Conservation (phyloP, 352 stramenopile genomes). For the Globisporangium spiculum region DNA sequence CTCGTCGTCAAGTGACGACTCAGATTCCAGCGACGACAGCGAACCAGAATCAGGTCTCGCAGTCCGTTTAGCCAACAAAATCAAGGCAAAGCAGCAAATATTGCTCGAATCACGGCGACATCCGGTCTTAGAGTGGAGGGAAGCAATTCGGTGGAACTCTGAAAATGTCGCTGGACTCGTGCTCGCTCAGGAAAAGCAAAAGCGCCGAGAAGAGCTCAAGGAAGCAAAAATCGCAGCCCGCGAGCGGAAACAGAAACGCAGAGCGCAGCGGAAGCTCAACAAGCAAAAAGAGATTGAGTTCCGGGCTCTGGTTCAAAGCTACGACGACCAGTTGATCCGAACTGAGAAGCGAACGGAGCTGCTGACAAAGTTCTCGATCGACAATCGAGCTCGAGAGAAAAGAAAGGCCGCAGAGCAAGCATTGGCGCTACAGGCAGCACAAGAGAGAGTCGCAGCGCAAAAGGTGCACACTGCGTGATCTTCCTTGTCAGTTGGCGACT, state of each 20-base stretch:
- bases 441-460: conserved; percentile 4
- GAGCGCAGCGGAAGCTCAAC: conserved; percentile 37
- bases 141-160: conserved; percentile 30
- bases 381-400: conserved; percentile 32
- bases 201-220: conserved; percentile 14
- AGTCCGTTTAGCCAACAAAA: conserved; percentile 21
- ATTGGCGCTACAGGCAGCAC: neutral
- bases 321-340: conserved; percentile 39
- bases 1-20: conserved; percentile 16
- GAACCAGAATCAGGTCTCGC: conserved; percentile 27
- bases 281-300: conserved; percentile 54
- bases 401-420: conserved; percentile 8
- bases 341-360: conserved; percentile 43
- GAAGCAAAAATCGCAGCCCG: conserved; percentile 32
- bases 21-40: conserved; percentile 25
- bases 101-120: conserved; percentile 41
- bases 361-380: conserved; percentile 44
- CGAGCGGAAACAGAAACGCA: conserved; percentile 48
- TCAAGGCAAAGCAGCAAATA: conserved; percentile 38
- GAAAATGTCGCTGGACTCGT: conserved; percentile 39
- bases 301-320: conserved; percentile 36
- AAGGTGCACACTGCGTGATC: neutral
- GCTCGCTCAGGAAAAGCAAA: conserved; percentile 26
- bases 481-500: neutral
- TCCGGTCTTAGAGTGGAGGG: conserved; percentile 53